Evolutionary conservation across 1,284 basidiomycete species (phyloP).

Genomic region (Kwoniella shivajii): DNA sequence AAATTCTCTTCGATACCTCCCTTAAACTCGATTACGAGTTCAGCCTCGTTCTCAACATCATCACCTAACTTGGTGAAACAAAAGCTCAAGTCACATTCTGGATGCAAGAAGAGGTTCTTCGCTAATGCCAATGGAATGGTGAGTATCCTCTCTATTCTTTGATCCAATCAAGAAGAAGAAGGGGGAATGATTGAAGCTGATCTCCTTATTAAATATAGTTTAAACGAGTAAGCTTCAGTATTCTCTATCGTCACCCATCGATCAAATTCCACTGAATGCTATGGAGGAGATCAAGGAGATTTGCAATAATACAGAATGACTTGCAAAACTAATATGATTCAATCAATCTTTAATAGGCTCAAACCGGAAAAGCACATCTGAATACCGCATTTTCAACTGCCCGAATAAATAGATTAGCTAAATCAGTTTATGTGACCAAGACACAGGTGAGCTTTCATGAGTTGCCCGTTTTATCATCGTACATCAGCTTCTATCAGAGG

Average conservation of each 20-base stretch:
- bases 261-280: too few relatives aligned
- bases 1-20: background rate
- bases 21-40: background rate
- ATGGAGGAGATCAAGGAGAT: too few relatives aligned
- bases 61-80: slow-evolving; percentile 5
- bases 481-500: too few relatives aligned
- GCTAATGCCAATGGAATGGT: slow-evolving; percentile 37
- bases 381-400: slow-evolving; percentile 41
- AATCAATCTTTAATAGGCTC: slow-evolving; percentile 19
- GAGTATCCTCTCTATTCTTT: slow-evolving; percentile 8
- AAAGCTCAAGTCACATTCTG: slow-evolving; percentile 41
- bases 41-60: slow-evolving; percentile 8
- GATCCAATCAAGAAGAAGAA: background rate
- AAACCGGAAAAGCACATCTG: slow-evolving; percentile 45
- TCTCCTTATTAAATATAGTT: slow-evolving; percentile 18
- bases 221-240: slow-evolving; percentile 28
- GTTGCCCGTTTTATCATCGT: background rate
- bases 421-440: slow-evolving; percentile 36
- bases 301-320: background rate
- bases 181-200: background rate
- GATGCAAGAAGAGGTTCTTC: slow-evolving; percentile 45
- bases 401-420: slow-evolving; percentile 39
- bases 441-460: slow-evolving; percentile 31
- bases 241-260: background rate
- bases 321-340: background rate